Percentiles rank a stretch among this genome's conserved stretches.
Evolutionary conservation across 2,329 filamentous ascomycete genomes (phyloP).

Genomic region (Aciculosporium take): DNA sequence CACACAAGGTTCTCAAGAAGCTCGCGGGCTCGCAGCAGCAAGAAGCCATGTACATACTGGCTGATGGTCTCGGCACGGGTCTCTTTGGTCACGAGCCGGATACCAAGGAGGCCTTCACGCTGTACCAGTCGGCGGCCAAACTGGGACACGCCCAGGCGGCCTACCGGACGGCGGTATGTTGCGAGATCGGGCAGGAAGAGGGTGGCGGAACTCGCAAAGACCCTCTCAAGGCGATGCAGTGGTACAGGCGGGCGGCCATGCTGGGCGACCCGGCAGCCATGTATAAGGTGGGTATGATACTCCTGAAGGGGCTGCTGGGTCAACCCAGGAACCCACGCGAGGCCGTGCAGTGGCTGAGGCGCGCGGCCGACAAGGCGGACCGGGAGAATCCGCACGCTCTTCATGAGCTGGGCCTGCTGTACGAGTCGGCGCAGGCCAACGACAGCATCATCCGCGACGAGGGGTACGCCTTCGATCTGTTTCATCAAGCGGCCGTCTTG

Average conservation of each 20-base stretch:
- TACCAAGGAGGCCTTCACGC: slow-evolving; percentile 78
- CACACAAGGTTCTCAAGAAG: slow-evolving; percentile 85
- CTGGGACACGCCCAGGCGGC: slow-evolving; percentile 72
- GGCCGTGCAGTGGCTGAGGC: slow-evolving; percentile 82
- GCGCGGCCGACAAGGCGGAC: slow-evolving; percentile 79
- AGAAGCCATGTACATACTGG: slow-evolving; percentile 87
- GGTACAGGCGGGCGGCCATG: slow-evolving; percentile 88
- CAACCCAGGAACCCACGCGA: slow-evolving; percentile 72
- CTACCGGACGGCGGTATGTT: slow-evolving; percentile 92
- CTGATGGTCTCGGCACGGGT: slow-evolving; percentile 77
- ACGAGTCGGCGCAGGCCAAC: slow-evolving; percentile 48
- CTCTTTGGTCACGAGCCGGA: slow-evolving; percentile 66
- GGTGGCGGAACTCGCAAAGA: slow-evolving; percentile 87
- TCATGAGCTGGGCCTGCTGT: slow-evolving; percentile 65
- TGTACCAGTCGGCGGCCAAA: slow-evolving; percentile 92
- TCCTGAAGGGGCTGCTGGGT: slow-evolving; percentile 84
- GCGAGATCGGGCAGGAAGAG: slow-evolving; percentile 88
- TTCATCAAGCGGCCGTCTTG: slow-evolving; percentile 70
- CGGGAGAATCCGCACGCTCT: slow-evolving; percentile 85
- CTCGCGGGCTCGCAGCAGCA: slow-evolving; percentile 56
- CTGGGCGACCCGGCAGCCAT: slow-evolving; percentile 86
- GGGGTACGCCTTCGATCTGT: slow-evolving; percentile 64
- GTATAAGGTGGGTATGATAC: slow-evolving; percentile 97
- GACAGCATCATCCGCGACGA: slow-evolving; percentile 72
- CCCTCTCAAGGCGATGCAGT: slow-evolving; percentile 87